phyloP scores from a whole-genome alignment of 331 rosid species.

The Malus hybrid region DNA sequence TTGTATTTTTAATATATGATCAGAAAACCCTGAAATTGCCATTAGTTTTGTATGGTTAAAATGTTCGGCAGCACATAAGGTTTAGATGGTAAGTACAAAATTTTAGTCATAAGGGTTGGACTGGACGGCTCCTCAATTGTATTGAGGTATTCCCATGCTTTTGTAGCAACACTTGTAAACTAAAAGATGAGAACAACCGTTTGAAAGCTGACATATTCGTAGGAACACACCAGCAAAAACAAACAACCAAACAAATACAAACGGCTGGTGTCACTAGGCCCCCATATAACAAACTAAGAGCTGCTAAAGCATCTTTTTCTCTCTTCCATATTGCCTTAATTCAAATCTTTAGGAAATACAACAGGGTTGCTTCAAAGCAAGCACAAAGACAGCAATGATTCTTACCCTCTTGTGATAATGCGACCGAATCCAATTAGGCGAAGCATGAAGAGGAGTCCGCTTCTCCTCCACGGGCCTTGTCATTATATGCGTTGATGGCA shows the following conservation, averaged over 20 bases:
- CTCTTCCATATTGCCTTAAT: neutral
- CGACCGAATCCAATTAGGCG: constrained; percentile 73
- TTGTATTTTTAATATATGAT: neutral
- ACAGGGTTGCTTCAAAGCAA: neutral
- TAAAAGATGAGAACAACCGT: neutral
- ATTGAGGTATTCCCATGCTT: neutral
- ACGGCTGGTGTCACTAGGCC: constrained; percentile 6
- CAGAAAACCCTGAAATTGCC: neutral
- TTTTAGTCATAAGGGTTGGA: neutral
- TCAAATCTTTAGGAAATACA: neutral
- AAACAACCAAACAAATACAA: constrained; percentile 3
- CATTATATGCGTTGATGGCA: constrained; percentile 91
- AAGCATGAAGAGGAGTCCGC: constrained; percentile 62
- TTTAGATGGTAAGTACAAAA: neutral
- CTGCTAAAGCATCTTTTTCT: neutral
- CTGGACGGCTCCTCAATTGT: neutral
- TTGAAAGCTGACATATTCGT: neutral
- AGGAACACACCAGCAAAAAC: neutral
- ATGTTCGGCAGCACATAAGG: neutral
- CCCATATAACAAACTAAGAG: neutral
- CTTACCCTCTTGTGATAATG: constrained; percentile 76
- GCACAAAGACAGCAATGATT: neutral
- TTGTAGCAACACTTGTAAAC: neutral
- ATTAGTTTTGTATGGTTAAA: neutral
- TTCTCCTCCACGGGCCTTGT: constrained; percentile 74